phyloP scores from a whole-genome alignment of 495 filamentous ascomycete genomes.

The Podospora australis region DNA sequence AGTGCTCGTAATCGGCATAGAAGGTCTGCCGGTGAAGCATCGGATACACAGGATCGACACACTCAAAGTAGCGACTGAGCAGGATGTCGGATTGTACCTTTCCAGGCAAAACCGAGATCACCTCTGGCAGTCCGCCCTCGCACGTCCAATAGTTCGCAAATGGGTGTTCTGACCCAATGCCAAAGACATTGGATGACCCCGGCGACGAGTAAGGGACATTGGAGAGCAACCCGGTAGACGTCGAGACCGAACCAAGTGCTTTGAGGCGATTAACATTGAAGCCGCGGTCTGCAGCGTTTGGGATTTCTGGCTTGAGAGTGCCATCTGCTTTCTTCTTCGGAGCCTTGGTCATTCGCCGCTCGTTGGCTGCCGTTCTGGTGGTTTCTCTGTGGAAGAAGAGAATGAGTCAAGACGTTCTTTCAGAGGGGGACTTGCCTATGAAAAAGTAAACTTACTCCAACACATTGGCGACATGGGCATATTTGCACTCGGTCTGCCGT shows the following conservation, averaged over 20 bases:
- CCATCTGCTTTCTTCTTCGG: slow-evolving; percentile 41
- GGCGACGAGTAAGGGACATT: slow-evolving; percentile 60
- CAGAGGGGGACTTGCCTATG: not conserved
- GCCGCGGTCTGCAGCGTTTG: slow-evolving; percentile 42
- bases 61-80: slow-evolving; percentile 62
- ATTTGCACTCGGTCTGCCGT: slow-evolving; percentile 61
- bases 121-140: slow-evolving; percentile 62
- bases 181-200: slow-evolving; percentile 61
- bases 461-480: slow-evolving; percentile 61
- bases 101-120: slow-evolving; percentile 60
- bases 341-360: slow-evolving; percentile 52
- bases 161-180: slow-evolving; percentile 57
- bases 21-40: slow-evolving; percentile 62
- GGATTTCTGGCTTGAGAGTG: slow-evolving; percentile 24
- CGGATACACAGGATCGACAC: slow-evolving; percentile 67
- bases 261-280: slow-evolving; percentile 30
- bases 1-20: slow-evolving; percentile 62
- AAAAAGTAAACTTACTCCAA: slow-evolving; percentile 48
- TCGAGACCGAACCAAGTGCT: slow-evolving; percentile 36
- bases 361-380: slow-evolving; percentile 40
- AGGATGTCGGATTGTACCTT: slow-evolving; percentile 68
- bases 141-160: slow-evolving; percentile 76
- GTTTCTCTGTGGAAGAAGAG: slow-evolving; percentile 39
- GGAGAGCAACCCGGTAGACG: slow-evolving; percentile 55
- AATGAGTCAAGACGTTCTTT: not conserved